Base-by-base conservation (phyloP, 805 yeast genomes). In the Suhomyces faveliae region DNA sequence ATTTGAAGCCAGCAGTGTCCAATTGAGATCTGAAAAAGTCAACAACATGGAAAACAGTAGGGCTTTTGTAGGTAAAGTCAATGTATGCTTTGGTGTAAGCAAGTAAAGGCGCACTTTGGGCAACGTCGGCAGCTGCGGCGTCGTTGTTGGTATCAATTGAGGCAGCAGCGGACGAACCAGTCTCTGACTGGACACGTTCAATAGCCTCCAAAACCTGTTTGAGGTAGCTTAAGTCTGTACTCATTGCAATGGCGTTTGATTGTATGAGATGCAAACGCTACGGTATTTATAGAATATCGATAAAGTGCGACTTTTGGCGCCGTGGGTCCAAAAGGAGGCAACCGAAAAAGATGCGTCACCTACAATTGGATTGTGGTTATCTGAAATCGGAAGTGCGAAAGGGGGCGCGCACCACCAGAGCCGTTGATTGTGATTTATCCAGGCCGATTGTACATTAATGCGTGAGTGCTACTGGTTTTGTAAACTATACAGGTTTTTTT, bases 41-140 rank as follows among this genome's bases (percentile, higher is more conserved):
- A 12, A 85, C 83, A 21, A 84, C 90, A 61, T 88, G 96, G 70
- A 67, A 87, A 35, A 82, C 82, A 13, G 95, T 87, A 42, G 96
- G 96, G 56, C 79, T 79, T 29, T 74, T 68, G 62, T 83, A 81
- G 43, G 89, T 85, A 71, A 88, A 88, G 53, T 82, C 81, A 50
- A 87, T 76, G 66, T 84, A 87, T 39, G 77, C 73, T n/a, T 78
- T 62, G 35, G 73, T 70, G 47, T 58, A 59, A 19, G 51, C 37
- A 21, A 25, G 27, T 30, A 43, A 4, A 33, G 19, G 22, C 10
- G 23, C 13, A 30, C 24, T 5, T 23, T 21, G 22, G 6, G 21
- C 7, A 5, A 29, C 33, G 25, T 33, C 37, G 7, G 39, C 3
- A 38, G 35, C 43, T 23, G 5, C 25, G 1, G 21, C 10, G 10